These are phyloP conservation scores for Fomitopsis betulina DNA, from an alignment of 1,284 basidiomycete species.

Conservation along the genomic window DNA sequence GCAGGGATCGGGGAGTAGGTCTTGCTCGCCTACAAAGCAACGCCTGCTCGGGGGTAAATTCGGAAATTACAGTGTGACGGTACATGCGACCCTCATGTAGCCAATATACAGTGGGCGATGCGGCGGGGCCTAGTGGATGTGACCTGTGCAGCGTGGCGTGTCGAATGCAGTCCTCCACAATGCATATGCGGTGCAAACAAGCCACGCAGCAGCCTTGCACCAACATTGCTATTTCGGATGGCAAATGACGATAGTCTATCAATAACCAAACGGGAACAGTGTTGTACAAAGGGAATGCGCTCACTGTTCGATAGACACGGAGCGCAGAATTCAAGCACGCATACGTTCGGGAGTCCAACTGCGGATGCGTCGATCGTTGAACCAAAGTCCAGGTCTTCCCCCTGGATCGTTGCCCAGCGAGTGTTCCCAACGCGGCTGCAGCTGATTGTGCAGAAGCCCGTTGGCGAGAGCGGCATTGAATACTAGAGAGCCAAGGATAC, in stretches of 20 bases:
- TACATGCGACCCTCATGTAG: too few species aligned
- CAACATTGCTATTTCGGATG: too few species aligned
- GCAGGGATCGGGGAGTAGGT: neutral
- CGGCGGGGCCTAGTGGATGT: too few species aligned
- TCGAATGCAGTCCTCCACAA: too few species aligned
- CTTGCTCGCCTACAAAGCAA: neutral
- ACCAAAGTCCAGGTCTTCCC: constrained; percentile 58
- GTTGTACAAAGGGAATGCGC: too few species aligned
- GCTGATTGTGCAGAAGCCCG: constrained; percentile 50
- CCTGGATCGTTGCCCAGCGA: neutral
- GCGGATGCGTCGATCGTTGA: constrained; percentile 30
- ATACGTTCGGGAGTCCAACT: constrained; percentile 18
- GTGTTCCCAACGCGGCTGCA: constrained; percentile 67
- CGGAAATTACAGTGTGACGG: neutral
- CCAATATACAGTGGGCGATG: too few species aligned
- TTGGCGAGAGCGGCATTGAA: constrained; percentile 64
- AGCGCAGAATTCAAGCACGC: neutral
- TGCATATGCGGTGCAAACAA: too few species aligned
- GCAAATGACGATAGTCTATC: too few species aligned
- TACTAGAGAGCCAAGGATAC: constrained; percentile 43
- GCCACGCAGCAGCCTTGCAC: too few species aligned
- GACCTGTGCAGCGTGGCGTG: too few species aligned
- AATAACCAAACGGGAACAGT: neutral
- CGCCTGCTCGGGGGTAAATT: neutral
- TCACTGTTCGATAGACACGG: too few species aligned